Conservation (phyloP, 345 rosid species). For the Eucalyptus caleyi region DNA sequence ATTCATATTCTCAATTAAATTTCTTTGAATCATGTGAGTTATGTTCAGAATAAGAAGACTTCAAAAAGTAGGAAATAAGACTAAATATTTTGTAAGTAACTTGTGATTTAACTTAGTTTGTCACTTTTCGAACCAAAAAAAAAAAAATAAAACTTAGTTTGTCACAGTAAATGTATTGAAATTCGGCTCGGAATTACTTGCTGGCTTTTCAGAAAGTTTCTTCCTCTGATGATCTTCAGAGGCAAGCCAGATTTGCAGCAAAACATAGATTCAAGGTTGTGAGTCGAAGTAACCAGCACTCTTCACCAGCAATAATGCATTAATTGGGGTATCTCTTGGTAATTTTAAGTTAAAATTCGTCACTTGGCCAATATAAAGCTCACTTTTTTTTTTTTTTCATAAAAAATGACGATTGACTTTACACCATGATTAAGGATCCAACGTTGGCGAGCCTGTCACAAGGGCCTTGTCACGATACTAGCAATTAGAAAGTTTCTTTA, state of each 20-base stretch:
- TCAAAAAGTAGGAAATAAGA: neutral
- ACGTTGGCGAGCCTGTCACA: neutral
- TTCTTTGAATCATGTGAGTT: neutral
- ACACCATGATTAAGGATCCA: neutral
- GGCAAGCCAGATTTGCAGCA: neutral
- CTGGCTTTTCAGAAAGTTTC: neutral
- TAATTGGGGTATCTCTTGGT: neutral
- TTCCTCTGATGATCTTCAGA: neutral
- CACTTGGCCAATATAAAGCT: neutral
- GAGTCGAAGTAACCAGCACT: rapidly evolving
- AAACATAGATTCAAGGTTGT: neutral
- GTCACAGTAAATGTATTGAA: neutral
- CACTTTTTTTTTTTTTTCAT: neutral
- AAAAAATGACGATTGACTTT: rapidly evolving
- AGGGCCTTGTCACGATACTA: rapidly evolving
- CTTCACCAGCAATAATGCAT: neutral
- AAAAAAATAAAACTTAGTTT: neutral
- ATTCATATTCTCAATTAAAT: neutral
- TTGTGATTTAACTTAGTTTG: neutral
- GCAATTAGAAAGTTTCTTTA: neutral
- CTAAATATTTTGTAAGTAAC: neutral
- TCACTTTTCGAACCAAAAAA: neutral
- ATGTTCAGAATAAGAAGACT: neutral
- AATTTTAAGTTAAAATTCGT: neutral
- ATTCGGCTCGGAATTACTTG: neutral